Conservation (phyloP, 1,139 yeast genomes). For the Suhomyces coccinellae region DNA sequence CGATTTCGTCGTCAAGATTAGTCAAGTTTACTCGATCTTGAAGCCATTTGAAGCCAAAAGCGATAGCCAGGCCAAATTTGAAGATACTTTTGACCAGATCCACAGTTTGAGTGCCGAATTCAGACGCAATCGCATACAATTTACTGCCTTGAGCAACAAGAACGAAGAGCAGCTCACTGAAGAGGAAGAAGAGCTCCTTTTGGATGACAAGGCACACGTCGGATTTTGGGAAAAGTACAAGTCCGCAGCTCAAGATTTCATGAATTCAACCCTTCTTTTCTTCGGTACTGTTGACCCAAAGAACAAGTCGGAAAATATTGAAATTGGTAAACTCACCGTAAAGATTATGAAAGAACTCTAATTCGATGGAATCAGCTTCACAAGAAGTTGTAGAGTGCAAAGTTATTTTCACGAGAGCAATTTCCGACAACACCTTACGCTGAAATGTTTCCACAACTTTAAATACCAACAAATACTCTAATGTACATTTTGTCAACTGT, state of each 20-base stretch:
- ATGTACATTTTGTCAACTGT: too few species aligned
- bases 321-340: neutral
- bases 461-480: too few species aligned
- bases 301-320: neutral
- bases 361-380: too few species aligned
- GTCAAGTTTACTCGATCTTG: neutral
- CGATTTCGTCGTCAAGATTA: neutral
- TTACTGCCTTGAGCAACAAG: neutral
- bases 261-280: neutral
- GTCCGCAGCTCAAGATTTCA: neutral
- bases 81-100: neutral
- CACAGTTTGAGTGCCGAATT: neutral
- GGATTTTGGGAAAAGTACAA: conserved; percentile 1
- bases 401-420: too few species aligned
- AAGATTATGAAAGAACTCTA: neutral
- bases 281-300: neutral
- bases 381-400: neutral
- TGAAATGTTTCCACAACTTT: too few species aligned
- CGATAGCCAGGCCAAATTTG: neutral
- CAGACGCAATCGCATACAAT: neutral
- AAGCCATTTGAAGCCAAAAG: neutral
- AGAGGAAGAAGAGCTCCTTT: neutral
- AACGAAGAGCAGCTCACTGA: neutral
- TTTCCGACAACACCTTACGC: too few species aligned
- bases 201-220: neutral